Evolutionary conservation across 805 yeast species (phyloP).

Genomic region (Grigorovia jiainica): DNA sequence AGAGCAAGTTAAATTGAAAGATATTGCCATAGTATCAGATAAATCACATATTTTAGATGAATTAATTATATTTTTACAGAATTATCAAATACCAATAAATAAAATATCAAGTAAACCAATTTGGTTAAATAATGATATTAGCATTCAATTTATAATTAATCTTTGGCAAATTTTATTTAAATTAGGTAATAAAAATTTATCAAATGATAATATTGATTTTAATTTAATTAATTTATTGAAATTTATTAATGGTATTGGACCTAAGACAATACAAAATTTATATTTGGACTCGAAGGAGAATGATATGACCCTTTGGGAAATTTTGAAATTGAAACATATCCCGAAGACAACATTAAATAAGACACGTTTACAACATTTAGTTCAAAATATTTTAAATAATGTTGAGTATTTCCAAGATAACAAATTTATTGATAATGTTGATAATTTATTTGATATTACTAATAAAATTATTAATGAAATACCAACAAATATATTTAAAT

Average conservation of each 20-base stretch:
- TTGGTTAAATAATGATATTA: slow-evolving; percentile 41
- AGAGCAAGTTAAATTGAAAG: slow-evolving; percentile 17
- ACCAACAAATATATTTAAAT: slow-evolving; percentile 2
- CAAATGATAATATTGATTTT: slow-evolving; percentile 13
- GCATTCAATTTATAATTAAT: slow-evolving; percentile 35
- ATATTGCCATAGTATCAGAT: slow-evolving; percentile 44
- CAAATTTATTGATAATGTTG: neutral
- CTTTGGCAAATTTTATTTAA: slow-evolving; percentile 32
- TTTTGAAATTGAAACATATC: slow-evolving; percentile 8
- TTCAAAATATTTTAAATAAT: neutral
- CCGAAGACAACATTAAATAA: neutral
- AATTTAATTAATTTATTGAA: slow-evolving; percentile 19
- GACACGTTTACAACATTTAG: neutral
- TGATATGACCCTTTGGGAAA: slow-evolving; percentile 20
- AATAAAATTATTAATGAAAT: neutral
- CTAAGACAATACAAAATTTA: slow-evolving; percentile 15
- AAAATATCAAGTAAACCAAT: slow-evolving; percentile 39
- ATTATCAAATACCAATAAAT: slow-evolving; percentile 34
- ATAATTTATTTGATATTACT: neutral
- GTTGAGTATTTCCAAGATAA: neutral
- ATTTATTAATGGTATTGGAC: slow-evolving; percentile 20
- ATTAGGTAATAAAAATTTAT: slow-evolving; percentile 10
- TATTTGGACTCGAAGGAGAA: slow-evolving; percentile 9
- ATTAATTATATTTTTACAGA: slow-evolving; percentile 31
- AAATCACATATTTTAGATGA: slow-evolving; percentile 41